Evolutionary conservation across 2,329 filamentous ascomycete genomes (phyloP), one percentile per base, ranked within the genome.

Genomic region (Albophoma yamanashiensis): DNA sequence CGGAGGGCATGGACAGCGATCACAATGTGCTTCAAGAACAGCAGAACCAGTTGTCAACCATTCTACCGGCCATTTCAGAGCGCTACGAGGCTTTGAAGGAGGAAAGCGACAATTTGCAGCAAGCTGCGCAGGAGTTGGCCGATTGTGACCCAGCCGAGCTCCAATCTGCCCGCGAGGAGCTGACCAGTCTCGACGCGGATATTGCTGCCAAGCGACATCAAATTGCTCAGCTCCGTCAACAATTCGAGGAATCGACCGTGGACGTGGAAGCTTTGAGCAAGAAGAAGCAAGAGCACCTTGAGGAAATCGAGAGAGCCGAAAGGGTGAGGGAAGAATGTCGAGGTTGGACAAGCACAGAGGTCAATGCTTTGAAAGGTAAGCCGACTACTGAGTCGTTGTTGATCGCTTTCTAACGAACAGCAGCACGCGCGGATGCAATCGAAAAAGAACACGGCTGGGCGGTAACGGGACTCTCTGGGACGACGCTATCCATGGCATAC

Each of bases 311-410:
- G 61, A 87, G 91, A 67, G 90, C 92, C 0, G 92, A 97, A 71
- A 87, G 86, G 64, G 80, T 95, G 34, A 84, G 89, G 63, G 92
- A 97, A 71, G 89, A 96, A 68, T 96, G 89, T 70, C 86, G 92
- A 58, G 92, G 93, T 45, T 97, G 92, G 88, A 93, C 88, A 60
- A 84, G 87, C 58, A 86, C 82, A 36, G 94, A 97, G 74, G 90
- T 97, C 64, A 82, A 82, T 64, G 77, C 79, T 45, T 78, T 96
- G n/a, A 92, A 92, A 81, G 83, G 89, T 90, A 80, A 38, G 69
- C 55, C 40, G 22, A 8, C 17, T 20, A 1, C 31, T 31, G 42
- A 36, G 42, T 27, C 8, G 31, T 34, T 53, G 11, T 36, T 20
- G 56, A 43, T 12, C 8, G 47, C 17, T 14, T n/a, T 62, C 76